phyloP scores from a whole-genome alignment of 345 rosid species.

The Theobroma cacao region DNA sequence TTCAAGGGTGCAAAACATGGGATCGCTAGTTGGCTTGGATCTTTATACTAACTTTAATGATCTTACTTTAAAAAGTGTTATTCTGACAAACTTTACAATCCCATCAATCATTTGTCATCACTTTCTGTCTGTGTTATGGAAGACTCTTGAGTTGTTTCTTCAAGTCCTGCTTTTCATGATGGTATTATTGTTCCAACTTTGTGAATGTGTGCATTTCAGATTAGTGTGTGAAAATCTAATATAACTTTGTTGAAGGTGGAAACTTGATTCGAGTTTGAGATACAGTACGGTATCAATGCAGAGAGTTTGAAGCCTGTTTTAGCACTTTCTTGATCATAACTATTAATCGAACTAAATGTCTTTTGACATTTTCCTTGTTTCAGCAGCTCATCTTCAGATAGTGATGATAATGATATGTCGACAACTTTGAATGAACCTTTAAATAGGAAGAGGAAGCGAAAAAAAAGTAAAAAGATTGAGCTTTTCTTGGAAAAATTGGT shows the following conservation, averaged over 20 bases:
- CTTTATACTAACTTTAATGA: neutral
- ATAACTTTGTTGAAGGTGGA: neutral
- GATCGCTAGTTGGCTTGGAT: neutral
- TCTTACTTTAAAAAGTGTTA: neutral
- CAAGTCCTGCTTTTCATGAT: neutral
- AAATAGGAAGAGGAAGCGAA: conserved; percentile 55
- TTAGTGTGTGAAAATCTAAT: neutral
- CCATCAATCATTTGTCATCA: neutral
- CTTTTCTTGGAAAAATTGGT: conserved; percentile 51
- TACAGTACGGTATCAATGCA: neutral
- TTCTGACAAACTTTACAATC: neutral
- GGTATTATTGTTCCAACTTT: neutral
- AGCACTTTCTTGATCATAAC: neutral
- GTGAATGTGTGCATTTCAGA: neutral
- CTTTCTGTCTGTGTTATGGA: conserved; percentile 7
- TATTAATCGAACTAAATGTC: neutral
- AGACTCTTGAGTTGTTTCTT: neutral
- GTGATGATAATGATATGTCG: conserved; percentile 33
- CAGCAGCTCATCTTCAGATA: conserved; percentile 50
- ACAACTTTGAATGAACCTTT: conserved; percentile 19
- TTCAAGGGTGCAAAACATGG: neutral
- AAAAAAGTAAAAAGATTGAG: conserved; percentile 40
- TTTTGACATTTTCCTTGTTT: neutral
- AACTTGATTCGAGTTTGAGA: neutral
- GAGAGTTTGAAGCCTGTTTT: neutral